Conservation (phyloP, 1,284 basidiomycete genomes). For the Leccinum huronense region DNA sequence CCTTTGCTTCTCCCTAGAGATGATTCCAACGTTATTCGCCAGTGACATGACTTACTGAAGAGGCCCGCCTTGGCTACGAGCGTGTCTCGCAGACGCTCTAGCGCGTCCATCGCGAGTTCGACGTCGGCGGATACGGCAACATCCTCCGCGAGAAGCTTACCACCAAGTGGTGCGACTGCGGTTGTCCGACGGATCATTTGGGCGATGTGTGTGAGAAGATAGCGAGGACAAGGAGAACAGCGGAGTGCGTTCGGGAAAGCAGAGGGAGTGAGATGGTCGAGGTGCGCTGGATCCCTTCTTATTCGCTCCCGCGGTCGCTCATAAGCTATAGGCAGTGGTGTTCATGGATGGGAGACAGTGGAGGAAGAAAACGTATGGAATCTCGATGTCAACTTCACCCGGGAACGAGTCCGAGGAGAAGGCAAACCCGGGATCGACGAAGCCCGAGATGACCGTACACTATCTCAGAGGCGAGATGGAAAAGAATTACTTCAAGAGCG, state of each 20-base stretch:
- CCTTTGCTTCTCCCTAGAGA: constrained; percentile 44
- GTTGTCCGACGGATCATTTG: constrained; percentile 70
- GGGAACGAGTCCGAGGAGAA: constrained; percentile 50
- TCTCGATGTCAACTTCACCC: constrained; percentile 58
- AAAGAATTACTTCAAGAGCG: constrained; percentile 54
- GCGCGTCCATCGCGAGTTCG: constrained; percentile 65
- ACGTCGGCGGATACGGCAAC: constrained; percentile 65
- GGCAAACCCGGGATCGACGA: constrained; percentile 37
- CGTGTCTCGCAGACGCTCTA: constrained; percentile 59
- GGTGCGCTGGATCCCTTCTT: constrained; percentile 35
- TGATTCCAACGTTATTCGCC: constrained; percentile 64
- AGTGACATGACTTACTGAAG: constrained; percentile 68
- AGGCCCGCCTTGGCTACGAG: constrained; percentile 58
- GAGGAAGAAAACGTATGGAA: constrained; percentile 77
- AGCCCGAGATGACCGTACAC: constrained; percentile 60
- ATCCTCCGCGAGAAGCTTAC: constrained; percentile 66
- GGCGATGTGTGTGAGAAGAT: constrained; percentile 70
- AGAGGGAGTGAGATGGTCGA: constrained; percentile 68
- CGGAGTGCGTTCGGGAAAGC: constrained; percentile 56
- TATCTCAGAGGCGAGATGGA: constrained; percentile 64
- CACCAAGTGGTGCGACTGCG: constrained; percentile 72
- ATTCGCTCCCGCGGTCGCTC: not conserved
- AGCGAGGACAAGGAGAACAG: constrained; percentile 61
- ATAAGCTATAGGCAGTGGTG: constrained; percentile 45
- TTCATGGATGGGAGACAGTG: constrained; percentile 65